These are phyloP conservation scores for Boletus bicolor DNA, from an alignment of 768 basidiomycete species.

Conservation along the genomic window DNA sequence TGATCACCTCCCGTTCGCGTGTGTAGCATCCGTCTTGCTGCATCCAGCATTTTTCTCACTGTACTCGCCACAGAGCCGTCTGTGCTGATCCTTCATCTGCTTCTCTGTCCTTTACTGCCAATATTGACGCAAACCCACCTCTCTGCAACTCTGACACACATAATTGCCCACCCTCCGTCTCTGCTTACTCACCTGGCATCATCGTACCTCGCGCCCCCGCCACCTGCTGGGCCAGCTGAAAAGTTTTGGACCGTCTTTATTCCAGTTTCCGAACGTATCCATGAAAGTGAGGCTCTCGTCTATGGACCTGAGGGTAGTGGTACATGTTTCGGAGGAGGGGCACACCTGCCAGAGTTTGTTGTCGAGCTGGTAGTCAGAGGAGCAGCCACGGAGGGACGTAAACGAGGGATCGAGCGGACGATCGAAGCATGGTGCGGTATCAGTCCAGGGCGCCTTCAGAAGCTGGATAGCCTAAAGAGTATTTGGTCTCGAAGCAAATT, in stretches of 20 bases:
- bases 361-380: conserved; percentile 59
- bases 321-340: conserved; percentile 33
- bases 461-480: conserved; percentile 50
- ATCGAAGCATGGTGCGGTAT: conserved; percentile 59
- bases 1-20: conserved; percentile 52
- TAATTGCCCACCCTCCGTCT: conserved; percentile 66
- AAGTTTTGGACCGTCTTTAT: conserved; percentile 83
- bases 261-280: conserved; percentile 58
- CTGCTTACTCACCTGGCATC: conserved; percentile 66
- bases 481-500: conserved; percentile 41
- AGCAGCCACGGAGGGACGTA: conserved; percentile 40
- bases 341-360: conserved; percentile 45
- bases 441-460: conserved; percentile 45
- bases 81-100: conserved; percentile 58
- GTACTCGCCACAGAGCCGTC: conserved; percentile 41
- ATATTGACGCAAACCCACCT: conserved; percentile 60
- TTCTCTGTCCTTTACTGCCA: conserved; percentile 48
- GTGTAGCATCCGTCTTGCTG: conserved; percentile 15
- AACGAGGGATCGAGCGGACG: conserved; percentile 54
- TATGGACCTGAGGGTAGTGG: conserved; percentile 57
- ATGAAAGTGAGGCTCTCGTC: conserved; percentile 59
- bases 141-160: conserved; percentile 58
- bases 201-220: conserved; percentile 70
- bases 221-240: conserved; percentile 53
- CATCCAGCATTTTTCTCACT: conserved; percentile 9